A percentile compares a stretch with the other conserved stretches of the same genome.
Conservation (phyloP, 331 rosid species). For the Pyracantha coccinea region DNA sequence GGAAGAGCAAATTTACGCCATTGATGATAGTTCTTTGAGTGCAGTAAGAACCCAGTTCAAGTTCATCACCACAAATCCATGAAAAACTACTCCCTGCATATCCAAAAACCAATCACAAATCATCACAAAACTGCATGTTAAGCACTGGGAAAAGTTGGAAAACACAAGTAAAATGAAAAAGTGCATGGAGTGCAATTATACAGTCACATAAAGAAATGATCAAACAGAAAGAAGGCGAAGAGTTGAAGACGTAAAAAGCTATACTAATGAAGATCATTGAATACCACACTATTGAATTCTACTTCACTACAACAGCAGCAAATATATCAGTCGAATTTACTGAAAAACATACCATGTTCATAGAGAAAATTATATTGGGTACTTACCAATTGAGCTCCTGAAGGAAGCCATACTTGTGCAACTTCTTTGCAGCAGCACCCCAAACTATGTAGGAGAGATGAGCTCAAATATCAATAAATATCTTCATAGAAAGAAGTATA, state of each 20-base stretch:
- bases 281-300: neutral
- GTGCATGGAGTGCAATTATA: neutral
- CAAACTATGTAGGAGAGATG: neutral
- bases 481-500: neutral
- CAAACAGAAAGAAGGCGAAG: neutral
- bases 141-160: neutral
- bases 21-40: slow-evolving; percentile 31
- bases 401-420: slow-evolving; percentile 11
- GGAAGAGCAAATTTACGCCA: slow-evolving; percentile 28
- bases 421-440: neutral
- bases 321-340: neutral
- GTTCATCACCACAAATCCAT: slow-evolving; percentile 32
- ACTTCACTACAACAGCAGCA: neutral
- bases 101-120: neutral
- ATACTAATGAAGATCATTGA: neutral
- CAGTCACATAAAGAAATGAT: neutral
- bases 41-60: slow-evolving; percentile 35
- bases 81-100: slow-evolving; percentile 27
- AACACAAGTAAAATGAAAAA: neutral
- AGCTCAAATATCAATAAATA: neutral
- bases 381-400: slow-evolving; percentile 6
- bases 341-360: neutral
- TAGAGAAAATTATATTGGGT: neutral
- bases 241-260: neutral
- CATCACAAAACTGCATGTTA: neutral